phyloP scores from a whole-genome alignment of 1,284 basidiomycete genomes.

The Moesziomyces sp. region DNA sequence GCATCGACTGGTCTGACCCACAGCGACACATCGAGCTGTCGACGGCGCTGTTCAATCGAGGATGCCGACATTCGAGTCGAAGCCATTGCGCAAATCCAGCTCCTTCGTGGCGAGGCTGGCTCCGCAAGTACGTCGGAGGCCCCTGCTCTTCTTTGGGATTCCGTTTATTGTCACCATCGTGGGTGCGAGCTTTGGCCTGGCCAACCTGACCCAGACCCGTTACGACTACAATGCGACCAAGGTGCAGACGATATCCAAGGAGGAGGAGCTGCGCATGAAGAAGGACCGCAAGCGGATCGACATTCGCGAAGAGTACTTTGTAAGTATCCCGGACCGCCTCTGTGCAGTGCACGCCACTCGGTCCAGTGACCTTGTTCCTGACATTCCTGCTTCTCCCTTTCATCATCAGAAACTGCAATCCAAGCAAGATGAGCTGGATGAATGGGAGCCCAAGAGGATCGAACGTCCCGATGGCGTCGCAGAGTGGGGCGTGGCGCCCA shows the following conservation, averaged over 20 bases:
- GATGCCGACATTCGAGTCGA: constrained; percentile 53
- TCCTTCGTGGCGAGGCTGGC: constrained; percentile 26
- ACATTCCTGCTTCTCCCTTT: too few relatives aligned
- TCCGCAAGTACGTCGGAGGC: constrained; percentile 67
- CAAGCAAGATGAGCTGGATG: constrained; percentile 79
- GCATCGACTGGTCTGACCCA: too few relatives aligned
- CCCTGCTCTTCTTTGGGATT: constrained; percentile 78
- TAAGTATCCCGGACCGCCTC: constrained; percentile 26
- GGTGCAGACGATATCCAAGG: constrained; percentile 79
- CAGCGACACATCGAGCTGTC: neutral
- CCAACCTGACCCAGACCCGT: constrained; percentile 85
- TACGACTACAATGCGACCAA: constrained; percentile 89
- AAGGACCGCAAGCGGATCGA: constrained; percentile 86
- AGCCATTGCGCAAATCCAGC: constrained; percentile 38
- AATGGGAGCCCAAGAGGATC: constrained; percentile 90
- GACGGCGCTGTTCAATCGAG: neutral
- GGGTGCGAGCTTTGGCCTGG: constrained; percentile 84
- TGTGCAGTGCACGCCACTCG: neutral
- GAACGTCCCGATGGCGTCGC: constrained; percentile 82
- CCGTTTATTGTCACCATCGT: constrained; percentile 89
- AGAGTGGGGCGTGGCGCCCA: constrained; percentile 85
- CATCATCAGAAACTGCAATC: constrained; percentile 39
- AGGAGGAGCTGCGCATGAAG: constrained; percentile 84
- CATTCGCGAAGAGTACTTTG: constrained; percentile 91
- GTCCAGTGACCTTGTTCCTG: neutral